These are phyloP conservation scores for Penicillium thymicola DNA, from an alignment of 2,329 filamentous ascomycete species.

Conservation along the genomic window DNA sequence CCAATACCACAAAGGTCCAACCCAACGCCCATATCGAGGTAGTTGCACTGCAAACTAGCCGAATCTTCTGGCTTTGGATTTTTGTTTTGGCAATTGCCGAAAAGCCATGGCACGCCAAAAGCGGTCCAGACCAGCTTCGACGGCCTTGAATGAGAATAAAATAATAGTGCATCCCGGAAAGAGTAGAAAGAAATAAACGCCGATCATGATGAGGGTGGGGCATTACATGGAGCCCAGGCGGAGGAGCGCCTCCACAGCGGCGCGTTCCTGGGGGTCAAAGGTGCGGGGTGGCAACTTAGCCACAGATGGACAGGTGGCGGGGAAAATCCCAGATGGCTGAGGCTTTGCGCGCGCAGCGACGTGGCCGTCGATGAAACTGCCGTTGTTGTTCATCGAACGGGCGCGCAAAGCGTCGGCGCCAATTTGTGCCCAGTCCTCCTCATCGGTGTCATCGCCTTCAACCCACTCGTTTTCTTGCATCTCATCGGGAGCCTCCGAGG, in stretches of 20 bases:
- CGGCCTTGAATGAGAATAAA: conserved; percentile 14
- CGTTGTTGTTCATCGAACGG: conserved; percentile 51
- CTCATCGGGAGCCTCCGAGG: conserved; percentile 66
- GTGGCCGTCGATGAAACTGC: conserved; percentile 35
- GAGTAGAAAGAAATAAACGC: conserved; percentile 18
- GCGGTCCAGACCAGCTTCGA: conserved; percentile 29
- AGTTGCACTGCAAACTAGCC: conserved; percentile 11
- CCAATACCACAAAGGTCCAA: conserved; percentile 2
- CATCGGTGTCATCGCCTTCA: conserved; percentile 86
- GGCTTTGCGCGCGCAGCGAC: conserved; percentile 20
- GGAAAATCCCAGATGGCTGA: conserved; percentile 18
- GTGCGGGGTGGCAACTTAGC: conserved; percentile 41
- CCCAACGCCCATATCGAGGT: conserved; percentile 7
- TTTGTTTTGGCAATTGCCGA: conserved; percentile 14
- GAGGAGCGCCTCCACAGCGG: conserved; percentile 49
- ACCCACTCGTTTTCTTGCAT: conserved; percentile 71
- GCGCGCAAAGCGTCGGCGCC: conserved; percentile 80
- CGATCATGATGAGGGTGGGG: conserved; percentile 23
- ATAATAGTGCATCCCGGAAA: background rate
- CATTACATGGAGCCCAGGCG: conserved; percentile 48
- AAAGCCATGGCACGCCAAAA: conserved; percentile 17
- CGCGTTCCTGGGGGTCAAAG: conserved; percentile 44
- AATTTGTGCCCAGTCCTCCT: conserved; percentile 92
- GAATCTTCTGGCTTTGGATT: conserved; percentile 5
- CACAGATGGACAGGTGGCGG: conserved; percentile 36